Base-by-base conservation (phyloP, 495 filamentous ascomycete species). In the Polyplosphaeria fusca region DNA sequence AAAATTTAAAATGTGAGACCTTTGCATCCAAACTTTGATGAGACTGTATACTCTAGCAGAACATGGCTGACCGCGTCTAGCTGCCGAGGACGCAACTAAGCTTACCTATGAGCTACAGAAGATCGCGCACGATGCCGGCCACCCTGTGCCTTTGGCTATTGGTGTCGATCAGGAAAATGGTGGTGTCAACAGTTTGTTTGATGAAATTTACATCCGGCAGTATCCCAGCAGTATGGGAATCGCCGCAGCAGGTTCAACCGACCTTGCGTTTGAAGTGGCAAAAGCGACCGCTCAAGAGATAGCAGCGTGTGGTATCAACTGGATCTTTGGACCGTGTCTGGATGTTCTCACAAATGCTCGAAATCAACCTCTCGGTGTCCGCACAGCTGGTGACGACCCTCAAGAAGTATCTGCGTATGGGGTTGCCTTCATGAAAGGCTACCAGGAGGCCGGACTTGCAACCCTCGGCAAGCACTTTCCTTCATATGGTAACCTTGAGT, bases 381-480 rank as follows among this genome's bases (percentile, higher is more conserved):
- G 90, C 28, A 89, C 89, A 26, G 83, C 80, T 14, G 85, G 89
- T 1, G 90, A 95, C 67, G 88, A 95, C 59, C 89, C 90, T 4
- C 89, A 93, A 65, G 88, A 95, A 70, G 89, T 89, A 1, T 93
- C 89, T 0, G 84, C 86, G 30, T 95, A 89, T 64, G 88, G 87
- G 25, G 85, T 91, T 35, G 87, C 89, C 38, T 88, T 84, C 52
- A 88, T 95, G 79, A 91, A 86, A 68, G 90, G 90, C 28, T 95
- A 88, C 71, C 88, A 91, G 65, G 85, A 92, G 67, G 89, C 86
- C 20, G 89, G 89, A 0, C 67, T 94, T 11, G 86, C 82, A 0
- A 92, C 89, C 0, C 89, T 91, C 62, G 90, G 90, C 54, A 95
- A 95, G 68, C 90, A 95, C 70, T 95, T 95, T 58, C 90, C 90